phyloP scores from a whole-genome alignment of 108 stramenopile species.

The Phaeodactylum tricornutum region DNA sequence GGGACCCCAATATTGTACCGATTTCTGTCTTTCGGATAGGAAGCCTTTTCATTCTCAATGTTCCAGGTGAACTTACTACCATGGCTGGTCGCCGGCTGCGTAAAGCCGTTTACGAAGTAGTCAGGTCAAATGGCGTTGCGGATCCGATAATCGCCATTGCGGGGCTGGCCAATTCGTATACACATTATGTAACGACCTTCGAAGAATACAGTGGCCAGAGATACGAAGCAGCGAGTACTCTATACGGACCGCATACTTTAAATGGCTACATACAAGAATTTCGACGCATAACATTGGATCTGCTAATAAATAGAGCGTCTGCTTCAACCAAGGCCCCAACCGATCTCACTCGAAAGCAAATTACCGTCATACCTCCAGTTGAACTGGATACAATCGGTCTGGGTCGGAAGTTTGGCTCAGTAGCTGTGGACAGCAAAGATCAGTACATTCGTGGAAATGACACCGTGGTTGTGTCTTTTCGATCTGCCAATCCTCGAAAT shows the following conservation, averaged over 20 bases:
- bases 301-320: slow-evolving; percentile 13
- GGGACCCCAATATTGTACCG: slow-evolving; percentile 45
- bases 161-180: slow-evolving; percentile 43
- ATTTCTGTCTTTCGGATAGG: slow-evolving; percentile 33
- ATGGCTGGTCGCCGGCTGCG: slow-evolving; percentile 55
- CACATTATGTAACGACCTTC: slow-evolving; percentile 44
- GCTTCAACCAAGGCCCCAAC: slow-evolving; percentile 12
- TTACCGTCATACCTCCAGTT: slow-evolving; percentile 24
- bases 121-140: slow-evolving; percentile 11
- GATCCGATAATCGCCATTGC: slow-evolving; percentile 37
- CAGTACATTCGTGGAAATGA: slow-evolving; percentile 7
- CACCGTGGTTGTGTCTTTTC: slow-evolving; percentile 24
- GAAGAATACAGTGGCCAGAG: slow-evolving; percentile 57
- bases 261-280: slow-evolving; percentile 42
- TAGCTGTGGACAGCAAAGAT: slow-evolving; percentile 19
- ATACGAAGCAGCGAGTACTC: slow-evolving; percentile 51
- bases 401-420: slow-evolving; percentile 18
- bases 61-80: slow-evolving; percentile 49
- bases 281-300: slow-evolving; percentile 19
- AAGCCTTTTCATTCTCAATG: slow-evolving; percentile 33
- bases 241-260: slow-evolving; percentile 50
- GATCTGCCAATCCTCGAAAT: slow-evolving; percentile 45
- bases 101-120: slow-evolving; percentile 9
- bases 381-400: slow-evolving; percentile 26
- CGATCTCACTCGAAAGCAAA: slow-evolving; percentile 23